Base-by-base conservation (phyloP, 2,329 filamentous ascomycete species). In the Cladosporium sp. region DNA sequence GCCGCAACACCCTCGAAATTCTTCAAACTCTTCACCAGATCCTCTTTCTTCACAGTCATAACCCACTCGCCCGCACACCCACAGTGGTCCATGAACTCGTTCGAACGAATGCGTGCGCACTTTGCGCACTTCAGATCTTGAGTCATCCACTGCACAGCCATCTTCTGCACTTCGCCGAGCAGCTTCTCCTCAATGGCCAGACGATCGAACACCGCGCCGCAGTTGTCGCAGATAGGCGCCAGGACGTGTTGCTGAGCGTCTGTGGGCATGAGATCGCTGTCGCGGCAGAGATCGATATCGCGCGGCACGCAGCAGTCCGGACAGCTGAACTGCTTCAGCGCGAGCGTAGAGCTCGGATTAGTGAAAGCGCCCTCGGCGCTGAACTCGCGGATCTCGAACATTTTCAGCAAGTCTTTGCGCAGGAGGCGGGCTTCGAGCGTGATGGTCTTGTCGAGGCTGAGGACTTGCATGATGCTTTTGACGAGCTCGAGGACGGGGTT, bases 21-120 rank as follows among this genome's bases (percentile, higher is more conserved):
- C 49, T 77, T 83, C 72, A 98, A 72, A 75, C 82, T 85, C 75
- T 82, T 86, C 73, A 86, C 78, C 28, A 94, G 80, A 30, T 91
- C 90, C 32, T 85, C 86, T 69, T 85, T 83, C 70, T 89, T 85
- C 66, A 93, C 83, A 23, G 88, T 91, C 69, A 87, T 87, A 21
- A 84, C 85, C 95, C 95, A 99, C 66, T 86, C 85, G 3, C 95
- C 95, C 67, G 91, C 92, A 81, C 95, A 99, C 13, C 89, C 90
- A 79, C 96, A 99, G 78, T 98, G 93, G 77, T 97, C 94, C 88
- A 95, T 93, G 72, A 98, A 96, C 74, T 97, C 94, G 76, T 97
- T 98, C 48, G 91, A 84, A 74, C 92, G 83, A 46, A 97, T 78
- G 4, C 80, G 73, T 49, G 77, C 78, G 72, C 86, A 89, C 71